Base-by-base conservation (phyloP, 192 early-diverging fungal species). In the Anaeromyces robustus region DNA sequence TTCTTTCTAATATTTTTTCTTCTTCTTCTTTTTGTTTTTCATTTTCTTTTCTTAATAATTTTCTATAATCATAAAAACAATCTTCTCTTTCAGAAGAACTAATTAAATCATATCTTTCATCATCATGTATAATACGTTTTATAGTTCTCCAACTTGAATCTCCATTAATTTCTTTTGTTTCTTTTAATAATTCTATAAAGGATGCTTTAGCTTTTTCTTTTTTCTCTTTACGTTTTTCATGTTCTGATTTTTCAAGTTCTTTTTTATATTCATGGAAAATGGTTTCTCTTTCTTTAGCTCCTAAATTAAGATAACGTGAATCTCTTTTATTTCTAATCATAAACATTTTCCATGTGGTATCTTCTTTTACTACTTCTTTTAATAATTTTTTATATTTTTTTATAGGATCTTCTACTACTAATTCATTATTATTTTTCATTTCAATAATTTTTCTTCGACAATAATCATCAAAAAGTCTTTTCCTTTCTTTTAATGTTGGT, bases 311-410 rank as follows among this genome's bases (percentile, higher is more conserved):
- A 79, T 93, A 95, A 77, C 92, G 84, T 12, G 87, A 78, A 83
- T 95, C 93, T 31, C 88, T 79, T 78, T 90, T 89, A 81, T 86
- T 91, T 80, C 92, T 92, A n/a, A 90, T 87, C 77, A 86, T 82
- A 82, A 95, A 95, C 37, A 93, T 92, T 34, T 94, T 90, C 89
- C 90, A 95, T 9, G 89, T 87, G 34, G 89, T 89, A 30, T 87
- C 85, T 28, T 81, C 78, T 19, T 84, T 91, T 0, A 86, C 86
- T 79, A 89, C 86, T 18, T 88, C 86, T 77, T 92, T 86, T 12
- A 95, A 82, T 77, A 95, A 81, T 4, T 83, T 83, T 79, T 85
- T 79, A 80, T 88, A 95, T 13, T 85, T 84, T n/a, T 90, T 90
- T 1, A 80, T 78, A 2, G 81, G 82, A n/a, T 79, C 77, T 52